These are phyloP conservation scores for Backusella liffmaniae DNA, from an alignment of 192 early-diverging fungal species.

Conservation along the genomic window DNA sequence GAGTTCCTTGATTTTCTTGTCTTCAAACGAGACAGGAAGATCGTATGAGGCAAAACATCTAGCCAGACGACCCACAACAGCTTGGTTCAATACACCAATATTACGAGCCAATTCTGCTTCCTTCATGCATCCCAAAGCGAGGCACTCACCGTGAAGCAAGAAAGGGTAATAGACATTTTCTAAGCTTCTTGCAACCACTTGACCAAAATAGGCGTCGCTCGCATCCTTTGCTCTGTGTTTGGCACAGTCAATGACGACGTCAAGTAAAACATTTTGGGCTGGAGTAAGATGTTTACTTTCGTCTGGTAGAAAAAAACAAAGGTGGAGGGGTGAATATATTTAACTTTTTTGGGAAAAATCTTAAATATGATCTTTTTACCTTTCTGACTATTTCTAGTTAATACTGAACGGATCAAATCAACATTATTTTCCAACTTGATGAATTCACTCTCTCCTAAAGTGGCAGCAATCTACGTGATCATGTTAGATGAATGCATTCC, in stretches of 20 bases:
- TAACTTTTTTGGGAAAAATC: too few species aligned
- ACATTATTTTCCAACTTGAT: conserved; percentile 82
- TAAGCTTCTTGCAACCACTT: conserved; percentile 92
- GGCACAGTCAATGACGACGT: conserved; percentile 43
- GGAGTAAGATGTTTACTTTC: neutral
- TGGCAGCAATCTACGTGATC: conserved; percentile 78
- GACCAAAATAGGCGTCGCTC: conserved; percentile 82
- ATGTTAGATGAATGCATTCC: neutral
- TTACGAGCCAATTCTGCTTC: conserved; percentile 93
- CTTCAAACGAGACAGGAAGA: conserved; percentile 82
- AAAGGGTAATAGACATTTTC: conserved; percentile 87
- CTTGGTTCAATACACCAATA: conserved; percentile 81
- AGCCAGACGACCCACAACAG: conserved; percentile 80
- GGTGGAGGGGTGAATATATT: too few species aligned
- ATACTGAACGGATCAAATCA: conserved; percentile 73
- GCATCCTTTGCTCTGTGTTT: conserved; percentile 34
- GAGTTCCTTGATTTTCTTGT: conserved; percentile 64
- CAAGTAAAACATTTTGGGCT: neutral
- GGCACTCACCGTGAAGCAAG: conserved; percentile 94
- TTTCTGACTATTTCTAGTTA: conserved; percentile 49
- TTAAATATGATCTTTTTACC: conserved; percentile 25
- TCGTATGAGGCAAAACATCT: conserved; percentile 85
- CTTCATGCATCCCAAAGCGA: conserved; percentile 91
- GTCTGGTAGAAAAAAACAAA: too few species aligned
- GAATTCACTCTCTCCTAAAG: conserved; percentile 88